These are phyloP conservation scores for Phellinidium pouzarii DNA, from an alignment of 1,284 basidiomycete genomes.

Conservation along the genomic window DNA sequence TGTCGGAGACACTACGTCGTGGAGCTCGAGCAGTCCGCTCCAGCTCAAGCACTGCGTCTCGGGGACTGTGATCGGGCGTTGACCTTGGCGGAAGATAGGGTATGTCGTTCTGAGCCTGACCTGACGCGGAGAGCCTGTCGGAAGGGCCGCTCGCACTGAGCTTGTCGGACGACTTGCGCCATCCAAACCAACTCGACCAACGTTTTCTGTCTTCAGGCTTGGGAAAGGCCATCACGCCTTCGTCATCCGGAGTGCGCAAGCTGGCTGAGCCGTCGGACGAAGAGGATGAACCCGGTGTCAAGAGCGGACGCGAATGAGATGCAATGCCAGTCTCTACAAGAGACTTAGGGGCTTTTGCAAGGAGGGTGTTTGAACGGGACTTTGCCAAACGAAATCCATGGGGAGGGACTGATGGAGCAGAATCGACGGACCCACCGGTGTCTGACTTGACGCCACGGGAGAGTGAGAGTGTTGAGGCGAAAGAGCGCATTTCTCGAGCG, in stretches of 20 bases:
- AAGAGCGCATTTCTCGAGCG: slow-evolving; percentile 39
- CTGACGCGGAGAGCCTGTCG: slow-evolving; percentile 20
- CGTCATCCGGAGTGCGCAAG: slow-evolving; percentile 56
- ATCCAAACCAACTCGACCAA: slow-evolving; percentile 40
- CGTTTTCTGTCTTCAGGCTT: slow-evolving; percentile 38
- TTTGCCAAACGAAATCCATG: slow-evolving; percentile 18
- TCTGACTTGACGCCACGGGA: slow-evolving; percentile 46
- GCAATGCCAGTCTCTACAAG: slow-evolving; percentile 19
- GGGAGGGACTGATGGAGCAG: slow-evolving; percentile 20
- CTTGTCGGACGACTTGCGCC: slow-evolving; percentile 33
- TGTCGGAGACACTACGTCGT: slow-evolving; percentile 25
- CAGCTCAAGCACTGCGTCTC: slow-evolving; percentile 3
- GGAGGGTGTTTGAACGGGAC: slow-evolving; percentile 12
- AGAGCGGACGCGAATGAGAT: slow-evolving; percentile 12
- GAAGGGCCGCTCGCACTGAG: no score
- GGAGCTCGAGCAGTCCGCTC: slow-evolving; percentile 14
- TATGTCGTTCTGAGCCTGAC: background rate
- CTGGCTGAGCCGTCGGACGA: slow-evolving; percentile 56
- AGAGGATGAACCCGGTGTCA: slow-evolving; percentile 42
- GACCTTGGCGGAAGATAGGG: background rate
- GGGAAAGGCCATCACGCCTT: slow-evolving; percentile 34
- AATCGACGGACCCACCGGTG: slow-evolving; percentile 21
- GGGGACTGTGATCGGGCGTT: slow-evolving; percentile 17
- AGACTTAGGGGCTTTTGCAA: slow-evolving; percentile 26
- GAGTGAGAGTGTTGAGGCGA: slow-evolving; percentile 46